phyloP scores from a whole-genome alignment of 768 basidiomycete genomes.

The Tulasnella sp. region DNA sequence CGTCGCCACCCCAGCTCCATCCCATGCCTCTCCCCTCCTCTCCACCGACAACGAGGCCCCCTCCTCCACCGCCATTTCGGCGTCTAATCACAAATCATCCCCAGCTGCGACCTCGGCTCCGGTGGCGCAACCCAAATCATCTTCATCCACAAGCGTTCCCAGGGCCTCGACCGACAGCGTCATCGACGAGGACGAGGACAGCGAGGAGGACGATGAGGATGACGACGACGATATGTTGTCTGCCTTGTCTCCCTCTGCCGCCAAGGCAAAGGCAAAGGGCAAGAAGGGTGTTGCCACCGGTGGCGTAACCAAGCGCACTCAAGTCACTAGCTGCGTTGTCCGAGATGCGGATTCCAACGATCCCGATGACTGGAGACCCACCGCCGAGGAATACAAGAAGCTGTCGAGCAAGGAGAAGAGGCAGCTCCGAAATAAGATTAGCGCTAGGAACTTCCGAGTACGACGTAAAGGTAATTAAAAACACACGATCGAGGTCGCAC shows the following conservation, averaged over 20 bases:
- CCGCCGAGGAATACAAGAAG: conserved; percentile 90
- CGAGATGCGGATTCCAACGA: conserved; percentile 44
- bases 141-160: conserved; percentile 4
- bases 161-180: conserved; percentile 1
- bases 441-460: conserved; percentile 90
- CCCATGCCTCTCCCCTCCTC: conserved; percentile 27
- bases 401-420: conserved; percentile 94
- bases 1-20: conserved; percentile 48
- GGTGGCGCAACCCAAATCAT: background rate
- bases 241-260: background rate
- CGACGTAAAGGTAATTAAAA: conserved; percentile 67
- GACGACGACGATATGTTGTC: conserved; percentile 13
- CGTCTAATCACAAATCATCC: background rate
- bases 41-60: conserved; percentile 30
- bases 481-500: background rate
- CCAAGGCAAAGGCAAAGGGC: conserved; percentile 3
- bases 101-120: background rate
- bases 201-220: conserved; percentile 31
- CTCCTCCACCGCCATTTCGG: background rate
- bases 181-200: conserved; percentile 30
- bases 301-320: conserved; percentile 57
- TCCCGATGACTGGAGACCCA: conserved; percentile 72
- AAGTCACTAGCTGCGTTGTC: conserved; percentile 31
- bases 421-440: conserved; percentile 94
- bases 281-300: conserved; percentile 64